Evolutionary conservation across 345 rosid genomes (phyloP), one percentile per base, ranked within the genome.

Genomic region (Kandelia obovata): DNA sequence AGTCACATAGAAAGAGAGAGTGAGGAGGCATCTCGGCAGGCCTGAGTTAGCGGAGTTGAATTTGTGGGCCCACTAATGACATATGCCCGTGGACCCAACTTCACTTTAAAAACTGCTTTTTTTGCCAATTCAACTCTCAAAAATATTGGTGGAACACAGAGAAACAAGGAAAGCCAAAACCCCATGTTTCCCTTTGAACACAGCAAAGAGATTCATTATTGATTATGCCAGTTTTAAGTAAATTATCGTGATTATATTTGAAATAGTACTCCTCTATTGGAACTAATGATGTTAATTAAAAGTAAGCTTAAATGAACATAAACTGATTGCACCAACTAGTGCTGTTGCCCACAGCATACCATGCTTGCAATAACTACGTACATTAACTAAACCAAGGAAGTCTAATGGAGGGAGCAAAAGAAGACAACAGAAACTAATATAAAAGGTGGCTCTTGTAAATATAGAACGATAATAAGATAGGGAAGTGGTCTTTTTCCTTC

Each of bases 31-130:
- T 56, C 28, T 56, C 25, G 30, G 28, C 37, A 68, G 52, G 56
- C 53, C 47, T 67, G 23, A 68, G 32, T 61, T 62, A 67, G 52
- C 60, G 32, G 39, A 2, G 43, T 35, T 21, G 9, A 31, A 20
- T 21, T n/a, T 68, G 59, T 72, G 77, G 61, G 17, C 61, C 71
- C 74, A 72, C 51, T 20, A 5, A 65, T 21, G 70, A 39, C 51
- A 39, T 61, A 59, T 13, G 49, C 17, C 53, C 61, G 17, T 10
- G 28, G 25, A 3, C 69, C 55, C 47, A 13, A 27, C 67, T 62
- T 23, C 65, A 61, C 72, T 76, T 76, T 63, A 39, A 62, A 68
- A 10, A 5, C 58, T 25, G 63, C 52, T n/a, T n/a, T 61, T 61
- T 61, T 61, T 13, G 15, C 56, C 8, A 64, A 13, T 53, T 27